These are phyloP conservation scores for Fusarium duplospermum DNA, from an alignment of 2,329 filamentous ascomycete genomes.

Conservation along the genomic window DNA sequence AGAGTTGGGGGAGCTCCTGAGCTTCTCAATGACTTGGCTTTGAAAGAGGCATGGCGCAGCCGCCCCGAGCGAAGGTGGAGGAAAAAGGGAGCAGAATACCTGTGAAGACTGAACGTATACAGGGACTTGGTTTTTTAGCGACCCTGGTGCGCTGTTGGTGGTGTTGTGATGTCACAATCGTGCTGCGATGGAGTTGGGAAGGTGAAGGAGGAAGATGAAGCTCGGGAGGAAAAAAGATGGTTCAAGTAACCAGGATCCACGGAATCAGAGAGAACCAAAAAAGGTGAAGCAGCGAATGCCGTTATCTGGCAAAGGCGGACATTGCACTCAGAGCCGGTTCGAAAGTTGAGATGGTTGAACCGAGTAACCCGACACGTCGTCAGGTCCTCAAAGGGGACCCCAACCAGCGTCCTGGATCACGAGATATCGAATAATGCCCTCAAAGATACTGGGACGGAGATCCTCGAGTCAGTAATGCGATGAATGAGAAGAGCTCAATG, in stretches of 20 bases:
- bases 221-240: not conserved
- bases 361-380: not conserved
- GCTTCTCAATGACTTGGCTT: not conserved
- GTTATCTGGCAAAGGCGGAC: not conserved
- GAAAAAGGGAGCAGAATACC: not conserved
- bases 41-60: not conserved
- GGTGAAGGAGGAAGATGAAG: not conserved
- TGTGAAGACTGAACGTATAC: not conserved
- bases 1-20: too few relatives aligned
- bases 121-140: not conserved
- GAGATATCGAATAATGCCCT: not conserved
- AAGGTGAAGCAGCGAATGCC: fast-evolving
- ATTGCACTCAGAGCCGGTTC: not conserved
- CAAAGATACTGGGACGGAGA: too few relatives aligned
- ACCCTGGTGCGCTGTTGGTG: not conserved
- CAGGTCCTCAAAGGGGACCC: not conserved
- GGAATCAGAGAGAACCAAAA: not conserved
- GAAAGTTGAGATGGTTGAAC: not conserved
- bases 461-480: too few relatives aligned
- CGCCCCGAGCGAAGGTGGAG: not conserved
- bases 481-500: too few relatives aligned
- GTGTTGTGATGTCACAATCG: not conserved
- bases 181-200: not conserved
- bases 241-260: not conserved
- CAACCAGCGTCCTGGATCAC: not conserved